These are phyloP conservation scores for Periconia sp. DNA, from an alignment of 2,329 filamentous ascomycete species.

Conservation along the genomic window DNA sequence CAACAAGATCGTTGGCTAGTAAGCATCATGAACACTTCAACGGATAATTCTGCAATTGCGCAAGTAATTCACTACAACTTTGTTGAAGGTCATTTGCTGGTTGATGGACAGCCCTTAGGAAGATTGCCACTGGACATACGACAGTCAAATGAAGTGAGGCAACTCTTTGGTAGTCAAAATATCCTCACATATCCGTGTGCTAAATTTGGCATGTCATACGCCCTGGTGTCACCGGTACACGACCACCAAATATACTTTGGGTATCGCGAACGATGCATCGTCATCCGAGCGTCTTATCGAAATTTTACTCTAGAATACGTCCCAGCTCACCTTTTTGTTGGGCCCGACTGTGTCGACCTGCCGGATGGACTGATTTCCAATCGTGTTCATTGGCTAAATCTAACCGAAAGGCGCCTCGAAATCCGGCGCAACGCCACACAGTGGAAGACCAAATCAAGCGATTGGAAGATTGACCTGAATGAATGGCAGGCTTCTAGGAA, in stretches of 20 bases:
- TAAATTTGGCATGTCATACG: constrained; percentile 53
- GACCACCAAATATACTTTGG: constrained; percentile 59
- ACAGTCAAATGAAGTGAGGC: constrained; percentile 45
- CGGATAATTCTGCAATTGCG: too few relatives aligned
- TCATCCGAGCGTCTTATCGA: constrained; percentile 47
- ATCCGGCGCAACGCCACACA: constrained; percentile 52
- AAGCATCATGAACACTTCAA: constrained; percentile 28
- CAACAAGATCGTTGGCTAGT: too few relatives aligned
- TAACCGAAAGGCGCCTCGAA: constrained; percentile 51
- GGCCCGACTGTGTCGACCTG: constrained; percentile 47
- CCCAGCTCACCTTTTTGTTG: constrained; percentile 26
- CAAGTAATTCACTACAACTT: constrained; percentile 49
- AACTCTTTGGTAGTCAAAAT: constrained; percentile 58
- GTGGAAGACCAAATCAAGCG: constrained; percentile 42
- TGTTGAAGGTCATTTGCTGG: constrained; percentile 51
- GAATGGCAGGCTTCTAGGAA: too few relatives aligned
- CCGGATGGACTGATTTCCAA: constrained; percentile 53
- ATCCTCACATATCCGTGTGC: constrained; percentile 57
- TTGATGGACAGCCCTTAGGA: constrained; percentile 53
- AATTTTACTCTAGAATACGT: constrained; percentile 41
- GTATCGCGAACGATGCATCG: constrained; percentile 38
- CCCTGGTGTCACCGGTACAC: constrained; percentile 39
- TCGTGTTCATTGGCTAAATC: constrained; percentile 64
- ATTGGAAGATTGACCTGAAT: constrained; percentile 49
- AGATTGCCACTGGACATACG: constrained; percentile 58